Evolutionary conservation across 306 rosid species (phyloP).

Genomic region (Vigna mungo): DNA sequence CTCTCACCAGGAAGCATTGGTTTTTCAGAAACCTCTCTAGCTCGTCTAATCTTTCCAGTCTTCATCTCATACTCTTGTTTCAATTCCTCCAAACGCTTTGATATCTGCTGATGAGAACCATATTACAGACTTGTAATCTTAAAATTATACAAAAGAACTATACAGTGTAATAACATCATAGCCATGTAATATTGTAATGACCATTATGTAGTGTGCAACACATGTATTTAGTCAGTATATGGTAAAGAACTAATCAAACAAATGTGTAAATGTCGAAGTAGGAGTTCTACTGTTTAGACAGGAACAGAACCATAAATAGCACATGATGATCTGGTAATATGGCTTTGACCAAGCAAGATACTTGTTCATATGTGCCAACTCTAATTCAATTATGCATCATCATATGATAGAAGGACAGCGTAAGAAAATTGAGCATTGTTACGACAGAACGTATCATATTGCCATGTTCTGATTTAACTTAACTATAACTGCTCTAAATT

Average conservation of each 20-base stretch:
- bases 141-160: neutral
- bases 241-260: neutral
- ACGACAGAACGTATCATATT: neutral
- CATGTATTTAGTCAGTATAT: neutral
- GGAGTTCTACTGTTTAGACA: neutral
- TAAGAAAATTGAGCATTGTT: too few relatives aligned
- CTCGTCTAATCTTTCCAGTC: slow-evolving; percentile 55
- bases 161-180: slow-evolving; percentile 6
- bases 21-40: slow-evolving; percentile 47
- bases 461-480: neutral
- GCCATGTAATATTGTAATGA: slow-evolving; percentile 7
- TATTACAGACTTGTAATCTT: neutral
- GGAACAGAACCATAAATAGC: neutral
- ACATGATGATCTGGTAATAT: neutral
- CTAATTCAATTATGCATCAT: too few relatives aligned
- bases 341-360: neutral
- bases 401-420: too few relatives aligned
- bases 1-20: slow-evolving; percentile 36
- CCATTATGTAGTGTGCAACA: neutral
- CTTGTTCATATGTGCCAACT: too few relatives aligned
- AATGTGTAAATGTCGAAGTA: neutral
- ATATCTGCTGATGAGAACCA: slow-evolving; percentile 60
- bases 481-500: neutral
- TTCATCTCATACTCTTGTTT: slow-evolving; percentile 71
- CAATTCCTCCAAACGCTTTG: slow-evolving; percentile 79